These are phyloP conservation scores for Cryptosporidium meleagridis DNA, from an alignment of 169 alveolate genomes.

Conservation along the genomic window DNA sequence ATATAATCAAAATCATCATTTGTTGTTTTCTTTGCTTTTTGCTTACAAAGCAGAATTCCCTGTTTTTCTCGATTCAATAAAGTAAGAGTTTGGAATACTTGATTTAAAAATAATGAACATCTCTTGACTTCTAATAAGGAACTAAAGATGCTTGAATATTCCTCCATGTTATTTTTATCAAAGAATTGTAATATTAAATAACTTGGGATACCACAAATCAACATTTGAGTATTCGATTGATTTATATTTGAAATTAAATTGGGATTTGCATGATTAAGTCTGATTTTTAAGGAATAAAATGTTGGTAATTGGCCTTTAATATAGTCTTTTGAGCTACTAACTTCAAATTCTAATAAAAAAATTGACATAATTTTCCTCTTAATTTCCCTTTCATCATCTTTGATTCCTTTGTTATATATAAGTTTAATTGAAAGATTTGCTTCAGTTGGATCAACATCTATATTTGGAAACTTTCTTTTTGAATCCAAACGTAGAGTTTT, in stretches of 20 bases:
- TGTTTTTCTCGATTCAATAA: background rate
- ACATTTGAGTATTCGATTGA: background rate
- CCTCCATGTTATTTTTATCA: conserved; percentile 11
- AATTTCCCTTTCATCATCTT: background rate
- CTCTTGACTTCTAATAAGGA: conserved; percentile 50
- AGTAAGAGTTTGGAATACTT: conserved; percentile 18
- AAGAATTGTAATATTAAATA: conserved; percentile 35
- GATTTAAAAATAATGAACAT: conserved; percentile 46
- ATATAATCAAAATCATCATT: background rate
- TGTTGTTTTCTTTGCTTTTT: background rate
- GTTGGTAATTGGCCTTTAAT: conserved; percentile 51
- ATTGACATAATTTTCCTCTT: conserved; percentile 33
- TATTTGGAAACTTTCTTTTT: conserved; percentile 39
- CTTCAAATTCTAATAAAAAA: conserved; percentile 45
- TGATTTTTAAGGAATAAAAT: conserved; percentile 38
- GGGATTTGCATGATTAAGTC: background rate
- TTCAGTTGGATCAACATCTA: conserved; percentile 73
- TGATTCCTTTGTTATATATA: background rate
- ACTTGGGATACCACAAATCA: conserved; percentile 38
- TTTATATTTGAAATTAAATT: background rate
- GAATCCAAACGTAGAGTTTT: conserved; percentile 38
- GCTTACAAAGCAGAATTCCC: conserved; percentile 16
- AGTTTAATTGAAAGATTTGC: conserved; percentile 52
- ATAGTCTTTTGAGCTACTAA: conserved; percentile 9
- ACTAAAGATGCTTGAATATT: conserved; percentile 28